Evolutionary conservation across 139 green algal species (phyloP), one percentile per base, ranked within the genome.

Genomic region (Picochlorum sp.): DNA sequence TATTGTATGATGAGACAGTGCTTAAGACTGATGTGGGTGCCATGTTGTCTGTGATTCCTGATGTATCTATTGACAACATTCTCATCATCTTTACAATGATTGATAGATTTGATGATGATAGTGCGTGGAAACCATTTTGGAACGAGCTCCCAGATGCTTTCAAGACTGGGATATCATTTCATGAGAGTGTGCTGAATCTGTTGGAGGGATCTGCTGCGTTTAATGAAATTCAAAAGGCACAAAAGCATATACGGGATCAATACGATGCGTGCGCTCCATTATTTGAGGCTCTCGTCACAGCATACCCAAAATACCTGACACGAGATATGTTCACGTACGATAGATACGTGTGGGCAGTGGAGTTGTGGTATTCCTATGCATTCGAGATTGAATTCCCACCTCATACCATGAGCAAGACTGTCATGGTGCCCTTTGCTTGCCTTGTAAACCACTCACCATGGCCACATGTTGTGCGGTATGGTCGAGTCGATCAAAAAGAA

Each of bases 391-490:
- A 72, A 57, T 72, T 72, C 26, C 66, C 66, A 3, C 16, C 18
- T 15, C 24, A 57, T 26, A 64, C 41, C 26, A 62, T 49, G 57
- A 41, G 34, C 8, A 68, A 69, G 64, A 74, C 78, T 2, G 78
- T 80, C 55, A 83, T 91, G 60, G 81, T 78, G 6, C 84, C 84
- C 10, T 81, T 81, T 63, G 71, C 78, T 6, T 77, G 77, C 55
- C 74, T 89, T 44, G 68, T 88, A 49, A 91, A 91, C 75, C 84
- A 91, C 71, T 74, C 61, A 45, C 68, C 81, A 49, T 81, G 71
- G 71, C 84, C 84, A 7, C 84, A 91, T 68, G 67, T 81, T 24
- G 83, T 91, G 11, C 71, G 77, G 44, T 90, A 85, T 68, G 81
- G 79, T 45, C 59, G 64, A 16, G 41, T 89, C 20, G 72, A 83